phyloP scores from a whole-genome alignment of 441 rosid species.

The Kokia cookei region DNA sequence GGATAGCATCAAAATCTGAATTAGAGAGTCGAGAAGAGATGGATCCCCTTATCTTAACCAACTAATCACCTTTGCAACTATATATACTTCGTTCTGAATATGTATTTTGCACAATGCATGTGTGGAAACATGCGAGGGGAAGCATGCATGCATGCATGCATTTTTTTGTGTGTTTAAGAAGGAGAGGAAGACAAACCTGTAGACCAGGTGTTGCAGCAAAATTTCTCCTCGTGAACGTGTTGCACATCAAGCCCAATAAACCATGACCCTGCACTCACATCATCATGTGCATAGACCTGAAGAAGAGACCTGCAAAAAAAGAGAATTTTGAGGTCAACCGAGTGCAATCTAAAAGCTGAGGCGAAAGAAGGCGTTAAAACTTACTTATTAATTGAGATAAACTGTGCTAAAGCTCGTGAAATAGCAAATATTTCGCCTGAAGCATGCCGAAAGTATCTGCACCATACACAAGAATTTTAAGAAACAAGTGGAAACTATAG shows the following conservation, averaged over 20 bases:
- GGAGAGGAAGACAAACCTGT: conserved; percentile 20
- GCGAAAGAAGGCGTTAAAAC: background rate
- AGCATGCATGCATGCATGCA: background rate
- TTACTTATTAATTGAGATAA: conserved; percentile 38
- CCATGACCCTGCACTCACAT: conserved; percentile 42
- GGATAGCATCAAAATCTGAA: background rate
- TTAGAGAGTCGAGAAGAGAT: background rate
- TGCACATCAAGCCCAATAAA: conserved; percentile 38
- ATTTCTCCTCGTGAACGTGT: conserved; percentile 28
- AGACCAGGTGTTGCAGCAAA: conserved; percentile 39
- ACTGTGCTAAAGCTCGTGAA: conserved; percentile 32
- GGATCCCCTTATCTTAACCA: background rate
- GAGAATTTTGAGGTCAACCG: background rate
- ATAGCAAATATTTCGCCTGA: conserved; percentile 31
- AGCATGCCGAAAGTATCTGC: conserved; percentile 42
- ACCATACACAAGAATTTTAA: background rate
- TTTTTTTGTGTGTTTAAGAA: background rate
- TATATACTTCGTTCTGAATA: too few species aligned
- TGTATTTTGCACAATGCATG: background rate
- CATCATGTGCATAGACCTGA: conserved; percentile 38
- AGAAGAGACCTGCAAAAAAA: conserved; percentile 28
- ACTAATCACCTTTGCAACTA: background rate
- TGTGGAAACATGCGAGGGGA: background rate
- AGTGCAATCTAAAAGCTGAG: background rate
- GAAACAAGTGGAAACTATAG: background rate